phyloP scores from a whole-genome alignment of 2,329 filamentous ascomycete genomes.

The Monilinia aucupariae region DNA sequence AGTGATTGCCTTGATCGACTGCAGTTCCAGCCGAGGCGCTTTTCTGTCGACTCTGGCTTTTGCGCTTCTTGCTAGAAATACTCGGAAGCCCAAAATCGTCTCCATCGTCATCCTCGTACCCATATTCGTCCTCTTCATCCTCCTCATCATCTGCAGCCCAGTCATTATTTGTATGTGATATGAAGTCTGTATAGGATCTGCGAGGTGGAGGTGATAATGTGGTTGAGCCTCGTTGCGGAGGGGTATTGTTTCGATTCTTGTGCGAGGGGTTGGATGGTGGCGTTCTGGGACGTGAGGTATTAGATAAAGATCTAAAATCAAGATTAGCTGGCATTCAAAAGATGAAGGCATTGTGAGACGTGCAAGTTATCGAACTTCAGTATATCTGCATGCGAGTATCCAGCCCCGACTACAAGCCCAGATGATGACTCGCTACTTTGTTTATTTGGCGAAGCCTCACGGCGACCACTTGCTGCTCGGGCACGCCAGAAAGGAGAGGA shows the following conservation, averaged over 20 bases:
- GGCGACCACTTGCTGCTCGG: slow-evolving; percentile 51
- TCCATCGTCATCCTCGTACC: slow-evolving; percentile 77
- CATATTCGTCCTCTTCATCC: slow-evolving; percentile 64
- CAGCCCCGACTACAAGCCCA: slow-evolving; percentile 79
- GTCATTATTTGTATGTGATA: slow-evolving; percentile 75
- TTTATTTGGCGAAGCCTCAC: slow-evolving; percentile 49
- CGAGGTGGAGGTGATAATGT: slow-evolving; percentile 58
- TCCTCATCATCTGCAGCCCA: slow-evolving; percentile 72
- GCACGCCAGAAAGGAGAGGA: slow-evolving; percentile 83
- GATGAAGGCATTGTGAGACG: slow-evolving; percentile 30
- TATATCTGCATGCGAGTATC: slow-evolving; percentile 94
- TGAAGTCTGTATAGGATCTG: slow-evolving; percentile 72
- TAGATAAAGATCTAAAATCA: slow-evolving; percentile 49
- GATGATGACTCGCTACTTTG: slow-evolving; percentile 49
- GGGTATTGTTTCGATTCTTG: slow-evolving; percentile 51
- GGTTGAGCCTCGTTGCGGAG: slow-evolving; percentile 48
- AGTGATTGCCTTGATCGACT: slow-evolving; percentile 22
- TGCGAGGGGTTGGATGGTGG: slow-evolving; percentile 59
- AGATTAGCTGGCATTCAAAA: not conserved
- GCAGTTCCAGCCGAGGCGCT: slow-evolving; percentile 19
- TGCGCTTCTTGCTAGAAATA: slow-evolving; percentile 82
- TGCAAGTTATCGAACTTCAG: slow-evolving; percentile 81
- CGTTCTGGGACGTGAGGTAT: slow-evolving; percentile 65
- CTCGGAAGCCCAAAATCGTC: slow-evolving; percentile 95
- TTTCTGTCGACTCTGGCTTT: slow-evolving; percentile 43